A percentile compares a stretch with the other conserved stretches of the same genome.
These are phyloP conservation scores for Penicillium desertorum DNA, from an alignment of 495 filamentous ascomycete species.

Conservation along the genomic window DNA sequence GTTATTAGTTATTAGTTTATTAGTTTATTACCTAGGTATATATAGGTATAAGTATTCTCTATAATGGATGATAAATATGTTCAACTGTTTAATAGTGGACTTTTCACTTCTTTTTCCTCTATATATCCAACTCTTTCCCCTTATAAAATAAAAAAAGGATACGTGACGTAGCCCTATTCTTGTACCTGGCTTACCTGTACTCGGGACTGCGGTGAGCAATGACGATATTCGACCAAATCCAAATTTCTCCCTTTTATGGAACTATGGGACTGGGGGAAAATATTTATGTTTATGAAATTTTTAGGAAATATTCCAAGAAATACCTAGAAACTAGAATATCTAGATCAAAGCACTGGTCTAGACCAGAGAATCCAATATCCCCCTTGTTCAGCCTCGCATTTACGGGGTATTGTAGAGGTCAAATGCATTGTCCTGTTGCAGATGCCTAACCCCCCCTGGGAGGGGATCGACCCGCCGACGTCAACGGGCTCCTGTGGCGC, in stretches of 20 bases:
- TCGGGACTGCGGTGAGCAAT: not conserved
- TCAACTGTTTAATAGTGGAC: not conserved
- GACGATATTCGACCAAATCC: not conserved
- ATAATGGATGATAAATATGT: not conserved
- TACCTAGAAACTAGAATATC: not conserved
- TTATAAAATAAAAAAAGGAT: not conserved
- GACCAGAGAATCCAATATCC: constrained; percentile 1
- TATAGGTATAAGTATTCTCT: too few relatives aligned
- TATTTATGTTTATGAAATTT: not conserved
- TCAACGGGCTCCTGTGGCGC: constrained; percentile 14
- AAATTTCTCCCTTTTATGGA: not conserved
- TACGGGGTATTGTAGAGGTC: constrained; percentile 1
- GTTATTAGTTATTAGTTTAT: not conserved
- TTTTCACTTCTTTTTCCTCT: not conserved
- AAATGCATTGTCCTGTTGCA: constrained; percentile 8
- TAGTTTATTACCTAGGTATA: too few relatives aligned
- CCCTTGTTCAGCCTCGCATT: constrained; percentile 6
- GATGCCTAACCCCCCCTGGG: constrained; percentile 4
- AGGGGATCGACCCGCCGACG: constrained; percentile 16
- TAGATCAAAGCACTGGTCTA: constrained; percentile 4
- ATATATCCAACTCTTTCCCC: not conserved
- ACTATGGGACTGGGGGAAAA: too few relatives aligned
- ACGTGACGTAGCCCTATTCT: not conserved
- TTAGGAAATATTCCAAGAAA: not conserved
- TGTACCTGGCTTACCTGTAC: constrained; percentile 4